Evolutionary conservation across 345 rosid genomes (phyloP), one percentile per base, ranked within the genome.

Genomic region (Murraya paniculata): DNA sequence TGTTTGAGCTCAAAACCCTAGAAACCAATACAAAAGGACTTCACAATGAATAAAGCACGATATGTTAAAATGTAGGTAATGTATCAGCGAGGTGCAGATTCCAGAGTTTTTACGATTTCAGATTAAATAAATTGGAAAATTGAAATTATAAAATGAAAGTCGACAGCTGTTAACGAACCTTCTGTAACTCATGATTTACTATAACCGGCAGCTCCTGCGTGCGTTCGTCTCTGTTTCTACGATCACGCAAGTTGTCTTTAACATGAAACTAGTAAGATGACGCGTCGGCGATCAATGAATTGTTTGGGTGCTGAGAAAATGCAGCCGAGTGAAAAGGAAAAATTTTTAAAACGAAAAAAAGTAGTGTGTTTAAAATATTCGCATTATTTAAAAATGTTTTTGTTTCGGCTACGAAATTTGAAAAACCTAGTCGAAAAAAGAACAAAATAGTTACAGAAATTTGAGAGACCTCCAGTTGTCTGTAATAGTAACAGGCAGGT

Each of bases 1-100:
- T n/a, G 33, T 5, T 22, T 11, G 72, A 64, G 25, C 72, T 31
- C 18, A 75, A 75, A 75, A 65, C 72, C 78, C 72, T 75, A 75
- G 62, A 50, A 64, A 14, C 35, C 25, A 64, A 48, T 25, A 10
- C 39, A 14, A 65, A 8, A 53, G 33, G 28, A 50, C 71, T 53
- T 21, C 36, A 24, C 35, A n/a, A 25, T 25, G 36, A 53, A 33
- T 16, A 9, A 53, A 33, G 1, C 50, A 45, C 21, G 9, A 27
- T 48, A 48, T 22, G 18, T 24, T 36, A 64, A 31, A 45, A 48
- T 64, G 78, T 48, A 60, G 25, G 56, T 22, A 62, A 61, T 28
- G 59, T 45, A 62, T 22, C 24, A 9, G 18, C 6, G 53, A 41
- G 59, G 60, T 27, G 5, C 4, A 53, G 22, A 53, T 53, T n/a